Base-by-base conservation (phyloP, 176 grass and related monocot species). In the Calamus simplicifolius region DNA sequence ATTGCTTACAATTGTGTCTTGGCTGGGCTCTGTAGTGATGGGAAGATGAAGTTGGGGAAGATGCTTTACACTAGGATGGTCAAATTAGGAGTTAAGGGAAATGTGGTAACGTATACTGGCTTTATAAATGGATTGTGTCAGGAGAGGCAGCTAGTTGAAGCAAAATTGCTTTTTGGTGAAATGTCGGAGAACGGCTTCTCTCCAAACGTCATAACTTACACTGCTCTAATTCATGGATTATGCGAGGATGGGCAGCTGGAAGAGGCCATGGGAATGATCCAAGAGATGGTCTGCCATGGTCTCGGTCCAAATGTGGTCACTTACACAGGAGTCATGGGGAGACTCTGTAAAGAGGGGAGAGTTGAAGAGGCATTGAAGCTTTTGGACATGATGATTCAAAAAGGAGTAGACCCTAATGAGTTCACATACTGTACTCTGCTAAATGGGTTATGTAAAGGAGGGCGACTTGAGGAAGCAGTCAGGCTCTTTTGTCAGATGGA, bases 21-120 rank as follows among this genome's bases (percentile, higher is more conserved):
- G 3, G 67, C 67, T 1, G 72, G 61, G 6, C 53, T 72, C 19
- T 76, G 72, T 18, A 50, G 49, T 12, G 61, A 49, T 15, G 29
- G 54, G n/a, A 53, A 70, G 21, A 28, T 79, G 75, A 75, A 72
- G 31, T 38, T 56, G 17, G 66, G 50, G 13, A 58, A 31, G 50
- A 52, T 15, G 29, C 57, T 78, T 27, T 83, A 73, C 52, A 52
- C 26, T 8, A 77, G 61, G 30, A 78, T 69, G 74, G 54, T 73
- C 50, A 83, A 73, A 25, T 6, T 78, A 28, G 57, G 52, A 52
- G 21, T 69, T 16, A 69, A 27, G 56, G 63, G 69, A 19, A 69
- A 69, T 58, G 52, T 56, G 38, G 57, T 73, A 4, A 63, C 69
- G 0, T 73, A 77, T 51, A 72, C 56, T 0, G 67, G 80, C 18